Base-by-base conservation (phyloP, 176 grass and related monocot species). In the Carex kokanica region DNA sequence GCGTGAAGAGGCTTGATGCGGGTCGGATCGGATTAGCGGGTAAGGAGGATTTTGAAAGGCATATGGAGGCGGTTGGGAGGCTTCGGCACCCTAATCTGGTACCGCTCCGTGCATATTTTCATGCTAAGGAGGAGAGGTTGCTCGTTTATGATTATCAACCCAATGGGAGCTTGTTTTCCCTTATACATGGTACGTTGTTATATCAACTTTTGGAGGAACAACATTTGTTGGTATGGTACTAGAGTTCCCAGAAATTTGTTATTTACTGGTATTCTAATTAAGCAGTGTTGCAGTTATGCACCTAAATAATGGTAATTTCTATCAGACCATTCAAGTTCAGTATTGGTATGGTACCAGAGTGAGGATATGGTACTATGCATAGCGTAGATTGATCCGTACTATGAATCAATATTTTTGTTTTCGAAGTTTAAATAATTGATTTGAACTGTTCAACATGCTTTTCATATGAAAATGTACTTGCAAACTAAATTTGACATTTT, bases 71-170 rank as follows among this genome's bases (percentile, higher is more conserved):
- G 0, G 91, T 95, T 20, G 97, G 97, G 1, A 92, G 91, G 72
- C 89, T 99, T 27, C 88, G 93, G 68, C 97, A 99, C 83, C 93
- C 93, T 0, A 99, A 99, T 84, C 83, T 99, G 52, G 97, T 99
- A 38, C 84, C 93, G 0, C 85, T 99, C 32, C 86, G 91, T 12
- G 91, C 97, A 0, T 99, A 91, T 82, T 99, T 99, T 80, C 97
- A 99, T 84, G 93, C 97, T 1, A 99, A 99, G 84, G 93, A 99
- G 81, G 97, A 99, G 89, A 86, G 93, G 18, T 79, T 99, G 70
- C 93, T 99, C 18, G 97, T 99, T 55, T 99, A 93, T 75, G 97
- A 99, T 86, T 95, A 96, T 90, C 91, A 95, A 83, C 91, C 93
- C 64, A 99, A 99, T 81, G 93, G 91, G 66, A 99, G 93, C 65